A percentile compares a stretch with the other conserved stretches of the same genome.
Evolutionary conservation across 805 yeast species (phyloP).

Genomic region (Wickerhamomyces xylosicus): DNA sequence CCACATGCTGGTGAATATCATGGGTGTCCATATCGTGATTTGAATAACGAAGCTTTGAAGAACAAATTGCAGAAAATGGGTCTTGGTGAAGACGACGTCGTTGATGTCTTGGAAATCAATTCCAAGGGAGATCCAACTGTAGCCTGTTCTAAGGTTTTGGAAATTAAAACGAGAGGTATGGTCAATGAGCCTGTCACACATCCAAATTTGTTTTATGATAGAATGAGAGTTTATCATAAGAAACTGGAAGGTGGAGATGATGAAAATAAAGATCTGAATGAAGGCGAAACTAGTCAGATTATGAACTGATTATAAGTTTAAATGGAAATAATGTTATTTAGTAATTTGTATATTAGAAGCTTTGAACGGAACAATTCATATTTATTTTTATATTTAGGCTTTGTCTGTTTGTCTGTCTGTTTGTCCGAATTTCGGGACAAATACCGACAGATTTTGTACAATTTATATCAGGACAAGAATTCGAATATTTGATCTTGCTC

Average conservation of each 20-base stretch:
- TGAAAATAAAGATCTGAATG: too few species aligned
- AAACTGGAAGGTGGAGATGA: not conserved
- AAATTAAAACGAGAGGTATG: constrained; percentile 46
- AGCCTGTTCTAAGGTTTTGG: constrained; percentile 88
- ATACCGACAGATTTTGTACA: too few species aligned
- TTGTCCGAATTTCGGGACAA: too few species aligned
- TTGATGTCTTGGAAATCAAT: constrained; percentile 57
- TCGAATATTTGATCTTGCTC: too few species aligned
- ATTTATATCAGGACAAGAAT: too few species aligned
- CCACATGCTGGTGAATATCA: constrained; percentile 65
- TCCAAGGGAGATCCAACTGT: constrained; percentile 63
- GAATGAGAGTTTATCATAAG: constrained; percentile 32
- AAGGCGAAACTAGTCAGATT: not conserved
- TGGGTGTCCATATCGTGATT: constrained; percentile 89
- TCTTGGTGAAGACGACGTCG: constrained; percentile 45
- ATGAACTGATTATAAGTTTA: too few species aligned
- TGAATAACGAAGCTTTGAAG: constrained; percentile 53
- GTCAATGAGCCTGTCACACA: constrained; percentile 42
- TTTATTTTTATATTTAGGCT: too few species aligned
- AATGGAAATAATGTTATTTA: too few species aligned
- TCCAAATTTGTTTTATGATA: constrained; percentile 82
- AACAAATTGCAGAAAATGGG: constrained; percentile 53
- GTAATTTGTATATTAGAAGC: too few species aligned
- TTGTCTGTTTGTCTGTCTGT: too few species aligned
- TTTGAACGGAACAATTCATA: too few species aligned